phyloP scores from a whole-genome alignment of 1,139 yeast genomes.

The Scheffersomyces stambukii region DNA sequence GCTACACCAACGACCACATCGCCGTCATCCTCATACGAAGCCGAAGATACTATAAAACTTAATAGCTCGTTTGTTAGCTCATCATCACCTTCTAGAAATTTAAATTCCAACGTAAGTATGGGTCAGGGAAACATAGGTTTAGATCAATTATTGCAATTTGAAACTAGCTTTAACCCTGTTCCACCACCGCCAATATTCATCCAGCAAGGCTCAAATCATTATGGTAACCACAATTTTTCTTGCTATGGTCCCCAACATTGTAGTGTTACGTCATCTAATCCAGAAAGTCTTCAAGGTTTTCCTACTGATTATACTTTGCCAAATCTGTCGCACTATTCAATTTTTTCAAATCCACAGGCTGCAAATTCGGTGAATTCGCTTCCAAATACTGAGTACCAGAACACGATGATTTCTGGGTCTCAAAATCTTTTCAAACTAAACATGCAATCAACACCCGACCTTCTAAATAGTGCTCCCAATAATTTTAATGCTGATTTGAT shows the following conservation, averaged over 20 bases:
- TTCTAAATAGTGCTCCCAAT: slow-evolving; percentile 10
- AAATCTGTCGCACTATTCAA: slow-evolving; percentile 14
- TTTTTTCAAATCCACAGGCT: slow-evolving; percentile 23
- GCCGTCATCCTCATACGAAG: slow-evolving; percentile 14
- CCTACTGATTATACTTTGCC: no score
- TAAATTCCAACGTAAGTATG: no score
- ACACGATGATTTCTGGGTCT: slow-evolving; percentile 5
- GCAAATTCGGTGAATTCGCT: slow-evolving; percentile 13
- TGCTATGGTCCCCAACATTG: no score
- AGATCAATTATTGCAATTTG: slow-evolving; percentile 5
- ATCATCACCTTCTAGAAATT: slow-evolving; percentile 14
- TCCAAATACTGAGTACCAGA: slow-evolving; percentile 6
- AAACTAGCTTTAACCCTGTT: slow-evolving; percentile 1
- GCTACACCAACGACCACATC: slow-evolving; percentile 8
- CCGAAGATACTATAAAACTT: slow-evolving; percentile 22
- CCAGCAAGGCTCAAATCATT: no score
- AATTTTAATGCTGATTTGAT: slow-evolving; percentile 18
- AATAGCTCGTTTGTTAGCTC: slow-evolving; percentile 17
- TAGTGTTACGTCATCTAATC: no score
- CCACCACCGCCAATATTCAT: slow-evolving; percentile 4
- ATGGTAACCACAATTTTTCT: no score
- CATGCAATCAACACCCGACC: slow-evolving; percentile 5
- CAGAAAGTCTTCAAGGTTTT: no score
- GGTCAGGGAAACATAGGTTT: no score
- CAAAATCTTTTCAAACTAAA: slow-evolving; percentile 8